Base-by-base conservation (phyloP, 208 protist species). In the Acanthamoeba culbertsoni region DNA sequence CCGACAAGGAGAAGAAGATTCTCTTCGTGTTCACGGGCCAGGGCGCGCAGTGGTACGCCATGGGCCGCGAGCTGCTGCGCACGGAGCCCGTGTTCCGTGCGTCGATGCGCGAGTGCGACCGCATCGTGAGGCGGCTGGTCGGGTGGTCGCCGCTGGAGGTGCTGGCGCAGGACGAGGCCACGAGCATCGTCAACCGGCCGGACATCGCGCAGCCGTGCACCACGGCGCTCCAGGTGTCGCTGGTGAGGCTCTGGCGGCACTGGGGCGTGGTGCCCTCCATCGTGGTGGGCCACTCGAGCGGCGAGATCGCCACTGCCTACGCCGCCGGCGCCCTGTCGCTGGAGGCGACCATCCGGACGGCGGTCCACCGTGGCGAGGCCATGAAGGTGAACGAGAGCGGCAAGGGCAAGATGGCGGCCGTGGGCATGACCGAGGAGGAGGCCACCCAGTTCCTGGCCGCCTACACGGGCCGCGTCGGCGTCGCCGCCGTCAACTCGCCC, bases 21-120 rank as follows among this genome's bases (percentile, higher is more conserved):
- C 48, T 94, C 23, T 96, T 95, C 75, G 95, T 96, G 43, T 96
- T 95, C 84, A 93, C 84, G 86, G 95, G 95, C 26, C 95, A 96
- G 79, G 95, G 95, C 8, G 82, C 95, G 23, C 95, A 96, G 86
- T 95, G 94, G 92, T 63, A 59, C 26, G 93, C 57, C n/a, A 96
- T 96, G 95, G 91, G 91, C 3, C 57, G 63, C 31, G n/a, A 84
- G 1, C 84, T 96, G 23, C 93, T 93, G n/a, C 5, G 40, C 33
- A 31, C 16, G 7, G 94, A 96, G 33, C 40, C 2, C 7, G 45
- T 96, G 12, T 96, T 94, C 28, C 62, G 55, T 26, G 48, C 68
- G 33, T 65, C 75, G 10, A 77, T 94, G 73, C 43, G 92, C 28
- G 33, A 91, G 40, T 40, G 79, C 35, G 94, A 95, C 45, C 14